A percentile compares a stretch with the other conserved stretches of the same genome.
phyloP scores from a whole-genome alignment of 2,329 filamentous ascomycete genomes.

The Pestalotiopsis sp. region DNA sequence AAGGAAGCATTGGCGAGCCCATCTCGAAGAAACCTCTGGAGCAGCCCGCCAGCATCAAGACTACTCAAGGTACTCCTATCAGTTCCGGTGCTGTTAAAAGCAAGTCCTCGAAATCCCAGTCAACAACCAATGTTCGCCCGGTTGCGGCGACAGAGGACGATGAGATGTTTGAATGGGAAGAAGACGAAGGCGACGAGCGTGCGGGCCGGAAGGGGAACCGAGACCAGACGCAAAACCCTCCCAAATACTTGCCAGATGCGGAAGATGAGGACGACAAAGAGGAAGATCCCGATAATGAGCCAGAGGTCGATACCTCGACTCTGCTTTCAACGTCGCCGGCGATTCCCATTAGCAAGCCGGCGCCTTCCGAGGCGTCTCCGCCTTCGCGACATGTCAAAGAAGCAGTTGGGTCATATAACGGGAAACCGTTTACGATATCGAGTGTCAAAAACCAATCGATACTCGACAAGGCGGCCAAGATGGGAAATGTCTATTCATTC shows the following conservation, averaged over 20 bases:
- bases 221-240: constrained; percentile 26
- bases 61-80: background rate
- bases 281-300: constrained; percentile 18
- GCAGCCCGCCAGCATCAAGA: constrained; percentile 11
- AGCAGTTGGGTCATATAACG: constrained; percentile 57
- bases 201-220: constrained; percentile 13
- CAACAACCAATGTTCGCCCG: background rate
- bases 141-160: constrained; percentile 35
- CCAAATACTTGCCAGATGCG: constrained; percentile 37
- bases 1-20: constrained; percentile 3
- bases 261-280: constrained; percentile 33
- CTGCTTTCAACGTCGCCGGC: constrained; percentile 39
- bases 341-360: constrained; percentile 39
- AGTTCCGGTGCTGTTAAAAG: background rate
- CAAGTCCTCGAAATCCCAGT: background rate
- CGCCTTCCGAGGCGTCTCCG: constrained; percentile 30
- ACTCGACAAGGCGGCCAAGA: constrained; percentile 48
- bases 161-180: constrained; percentile 51
- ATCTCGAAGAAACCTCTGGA: constrained; percentile 12
- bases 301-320: constrained; percentile 15
- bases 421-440: constrained; percentile 53
- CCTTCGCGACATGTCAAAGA: constrained; percentile 38
- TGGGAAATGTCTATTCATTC: constrained; percentile 53
- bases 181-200: constrained; percentile 15
- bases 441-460: constrained; percentile 52